Base-by-base conservation (phyloP, 768 basidiomycete species). In the Sporobolomyces roseus region DNA sequence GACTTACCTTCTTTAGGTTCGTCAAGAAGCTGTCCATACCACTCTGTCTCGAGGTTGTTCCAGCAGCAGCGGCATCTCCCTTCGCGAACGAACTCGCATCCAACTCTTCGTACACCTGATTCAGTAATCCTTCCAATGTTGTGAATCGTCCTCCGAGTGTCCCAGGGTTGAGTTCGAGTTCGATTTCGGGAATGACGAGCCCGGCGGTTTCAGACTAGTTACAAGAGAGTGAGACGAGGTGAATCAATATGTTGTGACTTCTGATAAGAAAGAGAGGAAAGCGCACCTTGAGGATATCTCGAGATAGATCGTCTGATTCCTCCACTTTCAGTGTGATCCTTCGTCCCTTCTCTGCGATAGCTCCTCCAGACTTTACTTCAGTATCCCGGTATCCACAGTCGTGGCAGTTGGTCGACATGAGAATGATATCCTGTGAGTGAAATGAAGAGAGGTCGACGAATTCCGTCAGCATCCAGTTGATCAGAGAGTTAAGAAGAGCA, bases 391-490 rank as follows among this genome's bases (percentile, higher is more conserved):
- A 99, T 1, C 96, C 96, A 78, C 96, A 99, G 59, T 81, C 79
- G 65, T 93, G 91, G 78, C 96, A 98, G 78, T 96, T 97, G 9
- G 93, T 93, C 29, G 94, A 94, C 93, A 97, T 97, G 80, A 98
- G 94, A 61, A 98, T 80, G 63, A 92, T 88, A 74, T 99, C 93
- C 93, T 96, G 70, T 30, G 55, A 17, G 38, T 21, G 27, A 32
- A 19, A 25, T 4, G 25, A 55, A n/a, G n/a, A n/a, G n/a, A n/a
- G n/a, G n/a, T n/a, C n/a, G 2, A 21, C 12, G n/a, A 21, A 33
- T 61, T 49, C 52, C 55, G 55, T 35, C 13, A 52, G 27, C 8
- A 54, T 27, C 41, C 27, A 12, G 4, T 16, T 25, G 12, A 16
- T 4, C 16, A 23, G 23, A 4, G 25, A 32, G 17, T 46, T 41